Evolutionary conservation across 306 rosid genomes (phyloP), one percentile per base, ranked within the genome.

Genomic region (Cicer chorassanicum): DNA sequence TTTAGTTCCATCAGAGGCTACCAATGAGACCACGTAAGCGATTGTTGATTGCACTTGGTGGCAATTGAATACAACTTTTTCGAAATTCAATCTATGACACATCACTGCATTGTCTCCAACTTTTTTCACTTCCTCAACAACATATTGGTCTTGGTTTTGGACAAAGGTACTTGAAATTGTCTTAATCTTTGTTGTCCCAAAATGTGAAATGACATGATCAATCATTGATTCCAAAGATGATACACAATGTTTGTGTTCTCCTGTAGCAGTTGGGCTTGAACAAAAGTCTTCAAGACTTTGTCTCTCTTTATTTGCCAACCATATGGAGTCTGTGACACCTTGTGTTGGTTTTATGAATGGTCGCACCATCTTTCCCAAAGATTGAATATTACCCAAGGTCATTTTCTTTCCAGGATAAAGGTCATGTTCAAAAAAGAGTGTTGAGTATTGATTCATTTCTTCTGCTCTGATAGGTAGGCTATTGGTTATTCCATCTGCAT

Each of bases 41-140:
- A 19, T 73, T 4, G 78, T 73, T 15, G 70, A 60, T 3, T 29
- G 24, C 6, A 73, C 56, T 46, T 61, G 39, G 61, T 73, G 70
- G 40, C 78, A 73, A 48, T 73, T 60, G 54, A 61, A 73, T 14
- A 73, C 70, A 34, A 73, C 78, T 3, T 73, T 61, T 15, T 73
- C 61, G 3, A 34, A 73, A 4, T 73, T 73, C 13, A 73, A 14
- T 16, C 70, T 73, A 1, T 73, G 77, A 29, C 77, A 73, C 77
- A 73, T 44, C 0, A 73, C 68, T 1, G 60, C 78, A 6, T 57
- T 19, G 1, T 73, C 78, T 10, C 70, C 70, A 29, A 74, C 34
- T 62, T 11, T 74, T 9, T 46, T 74, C 40, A 74, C 78, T 36
- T 61, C 70, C 61, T 61, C 78, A 14, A 74, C 78, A 0, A 5